These are phyloP conservation scores for Vanrija sp. DNA, from an alignment of 1,284 basidiomycete species.

Conservation along the genomic window DNA sequence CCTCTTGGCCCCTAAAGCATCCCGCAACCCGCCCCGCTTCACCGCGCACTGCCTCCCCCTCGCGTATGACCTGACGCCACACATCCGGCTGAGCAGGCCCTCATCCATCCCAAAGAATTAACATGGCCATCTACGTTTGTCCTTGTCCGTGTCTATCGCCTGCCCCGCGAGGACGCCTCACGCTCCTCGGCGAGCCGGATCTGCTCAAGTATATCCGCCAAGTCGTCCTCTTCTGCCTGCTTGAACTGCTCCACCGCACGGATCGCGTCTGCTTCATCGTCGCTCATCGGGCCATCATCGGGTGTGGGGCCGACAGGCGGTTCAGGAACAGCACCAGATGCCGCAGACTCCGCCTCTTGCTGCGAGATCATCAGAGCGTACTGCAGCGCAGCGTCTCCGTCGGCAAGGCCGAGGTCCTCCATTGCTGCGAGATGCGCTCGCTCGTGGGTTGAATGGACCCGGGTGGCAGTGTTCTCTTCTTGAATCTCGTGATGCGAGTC, in stretches of 20 bases:
- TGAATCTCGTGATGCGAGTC: constrained; percentile 30
- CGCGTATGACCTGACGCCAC: no score
- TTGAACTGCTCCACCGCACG: constrained; percentile 11
- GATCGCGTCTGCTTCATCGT: constrained; percentile 15
- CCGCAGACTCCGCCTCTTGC: constrained; percentile 26
- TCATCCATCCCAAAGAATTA: no score
- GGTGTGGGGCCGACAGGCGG: neutral
- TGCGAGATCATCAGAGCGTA: constrained; percentile 40
- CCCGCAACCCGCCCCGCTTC: no score
- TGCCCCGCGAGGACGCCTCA: neutral
- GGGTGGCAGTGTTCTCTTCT: constrained; percentile 19
- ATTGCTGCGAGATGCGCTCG: constrained; percentile 24
- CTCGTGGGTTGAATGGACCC: constrained; percentile 16
- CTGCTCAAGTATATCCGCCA: constrained; percentile 30
- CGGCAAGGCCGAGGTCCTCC: constrained; percentile 35
- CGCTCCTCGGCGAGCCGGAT: constrained; percentile 30
- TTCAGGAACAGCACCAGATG: neutral
- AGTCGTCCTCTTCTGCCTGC: constrained; percentile 20
- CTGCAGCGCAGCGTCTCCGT: constrained; percentile 37
- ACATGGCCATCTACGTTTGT: no score
- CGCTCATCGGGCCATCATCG: constrained; percentile 1
- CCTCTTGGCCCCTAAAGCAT: no score
- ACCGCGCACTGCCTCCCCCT: no score
- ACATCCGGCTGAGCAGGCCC: no score
- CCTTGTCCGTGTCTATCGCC: no score